phyloP scores from a whole-genome alignment of 2,329 filamentous ascomycete species.

The Lecanicillium sp. region DNA sequence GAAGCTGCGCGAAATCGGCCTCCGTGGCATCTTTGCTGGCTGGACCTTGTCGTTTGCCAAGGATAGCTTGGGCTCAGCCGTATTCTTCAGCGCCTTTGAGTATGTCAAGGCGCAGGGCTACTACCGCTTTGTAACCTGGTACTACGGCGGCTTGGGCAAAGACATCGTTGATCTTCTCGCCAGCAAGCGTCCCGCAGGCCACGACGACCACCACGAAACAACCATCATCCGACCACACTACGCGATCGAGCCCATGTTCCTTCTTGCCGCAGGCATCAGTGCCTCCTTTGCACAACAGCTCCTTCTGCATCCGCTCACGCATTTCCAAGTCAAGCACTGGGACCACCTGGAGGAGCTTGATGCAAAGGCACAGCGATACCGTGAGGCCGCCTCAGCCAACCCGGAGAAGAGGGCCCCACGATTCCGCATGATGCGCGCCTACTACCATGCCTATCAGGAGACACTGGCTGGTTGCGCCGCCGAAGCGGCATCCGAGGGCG shows the following conservation, averaged over 20 bases:
- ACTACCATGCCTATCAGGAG: constrained; percentile 65
- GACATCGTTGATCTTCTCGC: constrained; percentile 46
- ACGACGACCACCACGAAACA: constrained; percentile 24
- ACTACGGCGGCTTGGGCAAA: constrained; percentile 55
- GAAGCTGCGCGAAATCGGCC: constrained; percentile 62
- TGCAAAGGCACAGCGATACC: constrained; percentile 46
- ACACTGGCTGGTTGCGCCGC: constrained; percentile 56
- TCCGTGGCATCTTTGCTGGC: constrained; percentile 67
- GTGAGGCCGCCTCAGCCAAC: constrained; percentile 25
- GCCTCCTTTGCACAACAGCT: constrained; percentile 64
- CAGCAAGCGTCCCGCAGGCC: constrained; percentile 35
- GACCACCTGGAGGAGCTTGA: constrained; percentile 68
- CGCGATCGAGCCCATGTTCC: constrained; percentile 65
- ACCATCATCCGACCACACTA: constrained; percentile 66
- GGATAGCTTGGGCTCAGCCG: constrained; percentile 61
- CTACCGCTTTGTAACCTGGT: constrained; percentile 64
- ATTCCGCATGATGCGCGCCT: constrained; percentile 55
- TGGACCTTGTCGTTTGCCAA: constrained; percentile 64
- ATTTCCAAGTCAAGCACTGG: constrained; percentile 68
- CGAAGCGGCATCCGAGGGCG: constrained; percentile 50
- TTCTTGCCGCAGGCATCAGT: constrained; percentile 61
- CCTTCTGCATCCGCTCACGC: constrained; percentile 63
- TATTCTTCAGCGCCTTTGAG: constrained; percentile 73
- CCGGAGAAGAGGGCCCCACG: constrained; percentile 29
- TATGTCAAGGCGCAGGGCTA: constrained; percentile 67